phyloP scores from a whole-genome alignment of 129 eudicot genomes.

The Escallonia rubra region DNA sequence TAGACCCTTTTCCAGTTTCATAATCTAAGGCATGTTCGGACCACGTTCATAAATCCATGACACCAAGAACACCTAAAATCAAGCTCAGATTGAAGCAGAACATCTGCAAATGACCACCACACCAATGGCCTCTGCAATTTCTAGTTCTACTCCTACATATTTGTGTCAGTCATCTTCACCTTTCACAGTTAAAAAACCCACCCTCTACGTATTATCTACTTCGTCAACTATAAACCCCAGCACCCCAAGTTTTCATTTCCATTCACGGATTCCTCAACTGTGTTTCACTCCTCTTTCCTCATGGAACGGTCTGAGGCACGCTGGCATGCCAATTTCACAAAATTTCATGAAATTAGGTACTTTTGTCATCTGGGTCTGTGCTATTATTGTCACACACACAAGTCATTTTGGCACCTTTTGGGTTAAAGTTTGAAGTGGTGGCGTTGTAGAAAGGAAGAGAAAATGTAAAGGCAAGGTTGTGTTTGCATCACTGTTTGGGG shows the following conservation, averaged over 20 bases:
- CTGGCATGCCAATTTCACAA: constrained; percentile 38
- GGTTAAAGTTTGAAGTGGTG: background rate
- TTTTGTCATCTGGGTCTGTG: background rate
- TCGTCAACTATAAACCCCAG: constrained; percentile 26
- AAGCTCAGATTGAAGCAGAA: constrained; percentile 9
- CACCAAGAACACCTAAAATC: constrained; percentile 19
- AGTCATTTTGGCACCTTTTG: background rate
- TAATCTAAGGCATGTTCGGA: constrained; percentile 13
- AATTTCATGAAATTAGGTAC: constrained; percentile 43
- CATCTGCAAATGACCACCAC: constrained; percentile 5
- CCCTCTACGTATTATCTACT: constrained; percentile 19
- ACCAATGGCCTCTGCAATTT: constrained; percentile 58
- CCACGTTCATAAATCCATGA: constrained; percentile 21
- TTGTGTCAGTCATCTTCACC: constrained; percentile 21
- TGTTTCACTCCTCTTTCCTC: constrained; percentile 33
- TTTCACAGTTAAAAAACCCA: constrained; percentile 13
- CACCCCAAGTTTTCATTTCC: constrained; percentile 32
- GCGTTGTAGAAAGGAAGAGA: constrained; percentile 49
- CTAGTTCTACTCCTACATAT: constrained; percentile 31
- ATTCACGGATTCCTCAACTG: constrained; percentile 32
- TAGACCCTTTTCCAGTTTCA: background rate
- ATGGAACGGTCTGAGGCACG: constrained; percentile 60
- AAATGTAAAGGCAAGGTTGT: constrained; percentile 50
- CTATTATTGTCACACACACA: background rate
- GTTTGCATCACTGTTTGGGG: constrained; percentile 91